phyloP scores from a whole-genome alignment of 345 rosid species.

The Fremontodendron californicum region DNA sequence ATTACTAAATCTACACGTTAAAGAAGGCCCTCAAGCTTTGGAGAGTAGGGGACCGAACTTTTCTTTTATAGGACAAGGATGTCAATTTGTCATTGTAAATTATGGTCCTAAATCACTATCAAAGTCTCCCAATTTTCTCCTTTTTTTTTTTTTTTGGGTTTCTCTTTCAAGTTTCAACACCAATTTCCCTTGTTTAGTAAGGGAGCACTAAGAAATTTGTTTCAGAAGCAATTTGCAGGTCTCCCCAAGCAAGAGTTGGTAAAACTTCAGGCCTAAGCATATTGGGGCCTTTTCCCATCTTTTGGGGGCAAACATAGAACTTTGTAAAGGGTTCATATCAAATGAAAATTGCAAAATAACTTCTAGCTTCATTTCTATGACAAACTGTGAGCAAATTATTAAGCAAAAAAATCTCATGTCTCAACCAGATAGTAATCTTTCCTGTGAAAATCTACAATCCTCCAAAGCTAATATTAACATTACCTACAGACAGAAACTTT shows the following conservation, averaged over 20 bases:
- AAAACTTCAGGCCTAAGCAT: neutral
- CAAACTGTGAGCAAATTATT: neutral
- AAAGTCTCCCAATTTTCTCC: neutral
- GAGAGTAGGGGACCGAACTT: neutral
- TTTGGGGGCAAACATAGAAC: neutral
- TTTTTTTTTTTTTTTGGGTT: neutral
- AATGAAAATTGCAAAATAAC: neutral
- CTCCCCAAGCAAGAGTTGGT: neutral
- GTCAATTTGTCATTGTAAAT: neutral
- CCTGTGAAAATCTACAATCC: neutral
- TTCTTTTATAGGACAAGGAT: neutral
- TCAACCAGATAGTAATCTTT: neutral
- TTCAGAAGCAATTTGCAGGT: neutral
- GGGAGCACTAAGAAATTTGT: neutral
- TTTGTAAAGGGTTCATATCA: neutral
- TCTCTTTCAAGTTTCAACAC: neutral
- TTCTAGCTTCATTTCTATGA: neutral
- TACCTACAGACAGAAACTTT: neutral
- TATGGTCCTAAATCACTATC: neutral
- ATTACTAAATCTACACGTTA: too few relatives aligned
- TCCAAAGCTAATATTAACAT: neutral
- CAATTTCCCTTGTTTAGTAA: neutral
- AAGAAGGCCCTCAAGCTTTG: neutral
- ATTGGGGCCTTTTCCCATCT: neutral
- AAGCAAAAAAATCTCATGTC: neutral